A percentile compares a stretch with the other conserved stretches of the same genome.
phyloP scores from a whole-genome alignment of 768 basidiomycete species.

The Mycena venus region DNA sequence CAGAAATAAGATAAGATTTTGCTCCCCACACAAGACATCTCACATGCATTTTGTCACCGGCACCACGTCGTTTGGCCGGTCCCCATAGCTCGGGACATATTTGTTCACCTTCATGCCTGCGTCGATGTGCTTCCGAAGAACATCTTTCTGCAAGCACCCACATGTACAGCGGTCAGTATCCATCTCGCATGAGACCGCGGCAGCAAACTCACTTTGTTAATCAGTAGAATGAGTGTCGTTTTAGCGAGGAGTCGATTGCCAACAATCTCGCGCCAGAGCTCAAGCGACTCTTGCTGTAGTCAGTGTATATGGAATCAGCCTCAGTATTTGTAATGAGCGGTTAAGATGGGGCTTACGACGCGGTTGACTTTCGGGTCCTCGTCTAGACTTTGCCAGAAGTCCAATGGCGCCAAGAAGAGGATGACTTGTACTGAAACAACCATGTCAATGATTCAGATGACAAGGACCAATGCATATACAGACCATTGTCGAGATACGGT shows the following conservation, averaged over 20 bases:
- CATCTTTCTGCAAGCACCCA: constrained; percentile 54
- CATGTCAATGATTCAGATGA: constrained; percentile 42
- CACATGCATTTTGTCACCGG: constrained; percentile 67
- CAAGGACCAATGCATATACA: background rate
- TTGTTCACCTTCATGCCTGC: constrained; percentile 64
- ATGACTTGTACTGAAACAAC: too few species aligned
- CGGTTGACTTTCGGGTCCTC: constrained; percentile 65
- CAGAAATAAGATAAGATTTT: too few species aligned
- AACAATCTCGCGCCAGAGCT: too few species aligned
- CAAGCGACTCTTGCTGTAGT: constrained; percentile 65
- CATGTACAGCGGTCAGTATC: too few species aligned
- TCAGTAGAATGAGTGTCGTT: constrained; percentile 65
- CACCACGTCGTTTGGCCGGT: constrained; percentile 69
- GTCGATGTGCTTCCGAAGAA: constrained; percentile 57
- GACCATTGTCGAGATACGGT: constrained; percentile 68
- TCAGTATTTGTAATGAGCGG: too few species aligned
- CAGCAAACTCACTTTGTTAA: constrained; percentile 59
- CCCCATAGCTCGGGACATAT: constrained; percentile 73
- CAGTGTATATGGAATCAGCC: background rate
- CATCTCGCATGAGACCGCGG: background rate
- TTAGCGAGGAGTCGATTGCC: constrained; percentile 59
- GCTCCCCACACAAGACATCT: too few species aligned
- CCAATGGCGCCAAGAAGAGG: constrained; percentile 71
- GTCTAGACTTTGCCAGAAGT: constrained; percentile 68
- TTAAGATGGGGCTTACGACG: constrained; percentile 45